These are phyloP conservation scores for Dissophora globulifera DNA, from an alignment of 192 early-diverging fungal species.

Conservation along the genomic window DNA sequence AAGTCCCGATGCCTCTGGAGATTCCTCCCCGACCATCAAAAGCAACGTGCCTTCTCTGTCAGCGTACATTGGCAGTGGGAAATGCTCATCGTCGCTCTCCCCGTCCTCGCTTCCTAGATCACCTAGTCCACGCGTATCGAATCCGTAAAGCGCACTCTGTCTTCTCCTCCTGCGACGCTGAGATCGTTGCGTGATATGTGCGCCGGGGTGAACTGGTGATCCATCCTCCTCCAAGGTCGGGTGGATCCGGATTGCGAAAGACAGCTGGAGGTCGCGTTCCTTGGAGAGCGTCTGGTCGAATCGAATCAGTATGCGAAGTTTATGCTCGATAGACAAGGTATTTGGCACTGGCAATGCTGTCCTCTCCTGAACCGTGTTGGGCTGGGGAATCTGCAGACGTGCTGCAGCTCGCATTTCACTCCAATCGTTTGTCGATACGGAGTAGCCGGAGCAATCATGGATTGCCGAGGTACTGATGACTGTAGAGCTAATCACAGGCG, in stretches of 20 bases:
- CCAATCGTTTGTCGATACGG: conserved; percentile 14
- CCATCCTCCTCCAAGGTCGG: conserved; percentile 10
- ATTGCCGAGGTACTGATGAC: conserved; percentile 32
- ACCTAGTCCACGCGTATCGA: neutral
- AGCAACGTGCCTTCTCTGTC: conserved; percentile 23
- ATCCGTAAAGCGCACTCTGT: conserved; percentile 1
- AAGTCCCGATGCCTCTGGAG: conserved; percentile 12
- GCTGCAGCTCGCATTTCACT: neutral
- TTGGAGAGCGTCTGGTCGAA: conserved; percentile 17
- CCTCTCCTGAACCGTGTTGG: conserved; percentile 7
- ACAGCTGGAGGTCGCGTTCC: conserved; percentile 38
- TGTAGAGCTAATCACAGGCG: neutral
- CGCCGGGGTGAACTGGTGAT: conserved; percentile 20
- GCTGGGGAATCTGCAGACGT: conserved; percentile 40
- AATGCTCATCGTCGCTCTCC: conserved; percentile 3
- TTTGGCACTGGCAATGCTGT: conserved; percentile 4
- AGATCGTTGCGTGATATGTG: neutral
- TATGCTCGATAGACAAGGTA: conserved; percentile 14
- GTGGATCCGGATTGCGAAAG: conserved; percentile 30
- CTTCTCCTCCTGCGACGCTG: neutral
- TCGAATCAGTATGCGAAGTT: conserved; percentile 23
- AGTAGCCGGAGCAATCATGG: conserved; percentile 11
- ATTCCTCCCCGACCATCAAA: conserved; percentile 35
- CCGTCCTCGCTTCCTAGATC: conserved; percentile 2
- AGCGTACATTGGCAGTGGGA: conserved; percentile 34